Evolutionary conservation across 225 moss, liverwort and hornwort species (phyloP), one percentile per base, ranked within the genome.

Genomic region (Ulota crispa): DNA sequence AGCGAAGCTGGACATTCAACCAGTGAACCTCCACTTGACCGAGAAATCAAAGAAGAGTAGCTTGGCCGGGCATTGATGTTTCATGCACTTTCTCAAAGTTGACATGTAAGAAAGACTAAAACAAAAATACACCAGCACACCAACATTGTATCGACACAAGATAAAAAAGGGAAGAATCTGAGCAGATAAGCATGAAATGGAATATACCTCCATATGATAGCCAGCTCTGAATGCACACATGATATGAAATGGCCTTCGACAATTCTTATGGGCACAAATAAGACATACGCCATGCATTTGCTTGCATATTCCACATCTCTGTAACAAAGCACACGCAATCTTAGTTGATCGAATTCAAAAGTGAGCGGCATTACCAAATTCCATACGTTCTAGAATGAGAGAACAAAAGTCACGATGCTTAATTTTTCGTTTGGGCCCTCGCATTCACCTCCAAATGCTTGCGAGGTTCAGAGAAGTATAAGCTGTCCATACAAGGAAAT

Each of bases 191-290:
- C 23, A 74, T 74, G 54, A 21, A 39, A 32, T 23, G 84, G 62
- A 53, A 61, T 69, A 30, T 91, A 95, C 99, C 99, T 99, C 99
- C 96, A 96, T 99, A 68, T 99, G 85, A 82, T 99, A 96, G 57
- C 99, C 96, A 70, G 93, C 96, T 88, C 93, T 93, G 64, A 96
- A 96, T 41, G 94, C 93, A 71, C 99, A 99, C 91, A 96, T 99
- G 6, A 96, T 95, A 72, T 99, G 99, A 70, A 96, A 95, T 23
- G 91, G 78, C 57, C 90, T 96, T 72, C 99, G 92, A 84, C 99
- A 99, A 80, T 93, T 94, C 69, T 87, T 92, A 74, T 88, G 85
- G 66, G 91, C 93, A 86, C 99, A 99, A 53, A 85, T 85, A 26
- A 94, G 87, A 83, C 96, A 94, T 5, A 96, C 99, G 87, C 99